Conservation (phyloP, 2,329 filamentous ascomycete species). For the Monosporascus ibericus region DNA sequence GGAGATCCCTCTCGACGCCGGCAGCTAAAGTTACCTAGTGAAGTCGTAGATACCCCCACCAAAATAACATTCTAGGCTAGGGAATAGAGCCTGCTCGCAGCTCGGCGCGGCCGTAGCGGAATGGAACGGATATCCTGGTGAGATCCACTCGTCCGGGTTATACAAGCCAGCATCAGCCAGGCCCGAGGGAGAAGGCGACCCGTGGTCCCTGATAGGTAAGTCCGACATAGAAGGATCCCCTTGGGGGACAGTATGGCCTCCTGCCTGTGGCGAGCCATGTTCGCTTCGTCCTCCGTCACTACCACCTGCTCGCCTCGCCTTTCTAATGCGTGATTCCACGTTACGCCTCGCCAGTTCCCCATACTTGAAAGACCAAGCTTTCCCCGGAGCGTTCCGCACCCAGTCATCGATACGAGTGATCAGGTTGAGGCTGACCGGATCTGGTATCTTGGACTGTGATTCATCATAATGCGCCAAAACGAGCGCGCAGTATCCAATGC, state of each 20-base stretch:
- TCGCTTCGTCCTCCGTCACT: background rate
- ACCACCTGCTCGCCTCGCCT: background rate
- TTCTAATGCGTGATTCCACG: slow-evolving; percentile 19
- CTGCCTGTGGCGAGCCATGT: background rate
- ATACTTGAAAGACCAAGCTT: slow-evolving; percentile 26
- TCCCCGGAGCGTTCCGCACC: slow-evolving; percentile 23
- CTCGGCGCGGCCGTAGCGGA: background rate
- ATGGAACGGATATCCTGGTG: background rate
- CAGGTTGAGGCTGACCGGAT: slow-evolving; percentile 20
- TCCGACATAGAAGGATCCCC: background rate
- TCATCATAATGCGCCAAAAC: slow-evolving; percentile 26
- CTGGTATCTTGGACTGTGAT: slow-evolving; percentile 22
- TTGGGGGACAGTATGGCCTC: background rate
- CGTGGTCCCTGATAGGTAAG: background rate
- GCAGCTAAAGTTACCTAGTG: slow-evolving; percentile 10
- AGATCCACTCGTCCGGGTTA: background rate
- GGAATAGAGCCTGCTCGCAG: slow-evolving; percentile 5
- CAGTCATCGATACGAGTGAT: slow-evolving; percentile 23
- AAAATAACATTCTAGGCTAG: slow-evolving; percentile 21
- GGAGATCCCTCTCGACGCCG: background rate
- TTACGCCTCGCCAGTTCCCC: slow-evolving; percentile 21
- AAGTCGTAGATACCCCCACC: slow-evolving; percentile 26
- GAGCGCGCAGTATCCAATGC: slow-evolving; percentile 27
- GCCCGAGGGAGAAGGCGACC: background rate
- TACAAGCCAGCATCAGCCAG: background rate